Evolutionary conservation across 768 basidiomycete genomes (phyloP).

Genomic region (Russula olivacea): DNA sequence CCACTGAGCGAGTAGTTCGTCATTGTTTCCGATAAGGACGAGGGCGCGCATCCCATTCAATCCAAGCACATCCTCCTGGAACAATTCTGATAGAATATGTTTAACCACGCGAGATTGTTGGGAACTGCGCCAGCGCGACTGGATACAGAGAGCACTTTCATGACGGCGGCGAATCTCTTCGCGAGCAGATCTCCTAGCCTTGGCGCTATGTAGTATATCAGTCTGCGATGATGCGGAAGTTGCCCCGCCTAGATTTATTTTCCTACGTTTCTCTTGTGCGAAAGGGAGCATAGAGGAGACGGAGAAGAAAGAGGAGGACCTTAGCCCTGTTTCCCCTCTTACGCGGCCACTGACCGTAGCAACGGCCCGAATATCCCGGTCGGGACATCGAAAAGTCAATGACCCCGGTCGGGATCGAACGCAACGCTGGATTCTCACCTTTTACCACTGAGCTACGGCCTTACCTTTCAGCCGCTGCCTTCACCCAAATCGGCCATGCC

Average conservation of each 20-base stretch:
- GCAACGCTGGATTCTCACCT: not conserved
- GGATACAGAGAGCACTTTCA: conserved; percentile 56
- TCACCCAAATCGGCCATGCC: not conserved
- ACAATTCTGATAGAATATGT: conserved; percentile 41
- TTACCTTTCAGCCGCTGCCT: no score
- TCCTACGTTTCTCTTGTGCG: conserved; percentile 45
- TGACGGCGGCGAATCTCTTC: conserved; percentile 47
- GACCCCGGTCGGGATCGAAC: conserved; percentile 25
- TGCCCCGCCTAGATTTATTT: conserved; percentile 74
- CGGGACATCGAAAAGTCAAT: not conserved
- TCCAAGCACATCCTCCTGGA: conserved; percentile 48
- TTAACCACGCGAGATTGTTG: conserved; percentile 39
- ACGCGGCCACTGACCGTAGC: conserved; percentile 6
- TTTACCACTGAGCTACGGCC: conserved; percentile 14
- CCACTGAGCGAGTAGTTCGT: conserved; percentile 45
- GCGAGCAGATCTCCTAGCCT: conserved; percentile 53
- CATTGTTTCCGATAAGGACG: conserved; percentile 52
- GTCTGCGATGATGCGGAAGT: conserved; percentile 46
- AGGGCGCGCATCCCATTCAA: conserved; percentile 59
- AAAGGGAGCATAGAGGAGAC: conserved; percentile 38
- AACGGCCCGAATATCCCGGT: not conserved
- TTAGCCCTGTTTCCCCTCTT: not conserved
- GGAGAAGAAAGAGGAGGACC: not conserved
- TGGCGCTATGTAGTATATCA: conserved; percentile 57
- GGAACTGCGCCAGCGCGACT: conserved; percentile 64